Evolutionary conservation across 148 eudicot genomes (phyloP), one percentile per base, ranked within the genome.

Genomic region (Persicaria tinctoria): DNA sequence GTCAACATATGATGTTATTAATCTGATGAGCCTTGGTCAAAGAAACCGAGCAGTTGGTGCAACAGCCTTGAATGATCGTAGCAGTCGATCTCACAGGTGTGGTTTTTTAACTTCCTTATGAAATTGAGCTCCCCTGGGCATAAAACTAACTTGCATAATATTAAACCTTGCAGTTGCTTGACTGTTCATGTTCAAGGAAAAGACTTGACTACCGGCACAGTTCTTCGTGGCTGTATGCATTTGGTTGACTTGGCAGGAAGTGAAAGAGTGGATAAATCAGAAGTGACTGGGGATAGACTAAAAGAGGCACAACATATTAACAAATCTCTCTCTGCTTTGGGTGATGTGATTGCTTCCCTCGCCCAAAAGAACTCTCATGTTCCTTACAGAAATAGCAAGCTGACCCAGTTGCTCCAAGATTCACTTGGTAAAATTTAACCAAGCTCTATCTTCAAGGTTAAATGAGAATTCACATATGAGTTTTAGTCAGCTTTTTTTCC

Each of bases 211-310:
- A 80, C 97, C 47, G 96, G 99, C 76, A 81, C 71, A 32, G 76
- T 85, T 74, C 87, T 92, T 63, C 99, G 96, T 63, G 99, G 99
- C 17, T 92, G 96, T 79, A 95, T 95, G 99, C 99, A 95, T 87
- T 83, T 95, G 75, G 99, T 95, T 76, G 99, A 95, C 85, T 81
- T 95, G 72, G 99, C 99, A 4, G 99, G 99, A 48, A 95, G 99
- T 82, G 99, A 95, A 85, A 88, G 97, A 77, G 99, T 92, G n/a
- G 89, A 95, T 76, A 95, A 95, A 84, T 95, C 99, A 68, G 99
- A 92, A 86, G 99, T 87, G 68, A 90, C 94, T 2, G 97, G 99
- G 74, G 99, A 95, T 76, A 92, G 99, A 77, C 85, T 95, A 27
- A 95, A 95, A 81, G 99, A 95, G 84, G 99, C 97, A 10, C 97